Conservation (phyloP, 768 basidiomycete species). For the Pisolithus tinctorius region DNA sequence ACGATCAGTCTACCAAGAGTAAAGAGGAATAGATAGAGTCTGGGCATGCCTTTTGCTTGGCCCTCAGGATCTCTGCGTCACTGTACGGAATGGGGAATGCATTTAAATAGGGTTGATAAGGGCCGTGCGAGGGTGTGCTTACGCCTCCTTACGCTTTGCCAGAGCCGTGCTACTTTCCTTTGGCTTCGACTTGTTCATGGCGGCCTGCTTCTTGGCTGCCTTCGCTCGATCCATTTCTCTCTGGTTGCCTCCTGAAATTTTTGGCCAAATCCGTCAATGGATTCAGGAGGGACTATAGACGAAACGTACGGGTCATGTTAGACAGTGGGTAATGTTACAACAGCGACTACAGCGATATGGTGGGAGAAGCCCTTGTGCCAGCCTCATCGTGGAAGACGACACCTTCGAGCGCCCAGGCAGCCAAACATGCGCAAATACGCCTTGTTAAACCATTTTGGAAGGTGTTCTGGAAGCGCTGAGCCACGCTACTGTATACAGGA, state of each 20-base stretch:
- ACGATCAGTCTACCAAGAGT: background rate
- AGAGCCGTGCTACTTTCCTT: constrained; percentile 63
- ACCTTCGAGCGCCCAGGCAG: too few relatives aligned
- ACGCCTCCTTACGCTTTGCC: constrained; percentile 72
- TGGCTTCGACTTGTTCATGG: constrained; percentile 45
- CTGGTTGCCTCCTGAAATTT: constrained; percentile 66
- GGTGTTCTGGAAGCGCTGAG: too few relatives aligned
- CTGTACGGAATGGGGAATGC: constrained; percentile 32
- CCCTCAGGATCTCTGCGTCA: constrained; percentile 67
- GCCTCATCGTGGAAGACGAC: too few relatives aligned
- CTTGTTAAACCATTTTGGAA: too few relatives aligned
- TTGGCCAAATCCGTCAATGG: constrained; percentile 6
- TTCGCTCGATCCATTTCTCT: constrained; percentile 68
- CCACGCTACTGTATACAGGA: too few relatives aligned
- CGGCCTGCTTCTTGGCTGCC: constrained; percentile 64
- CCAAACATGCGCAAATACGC: too few relatives aligned
- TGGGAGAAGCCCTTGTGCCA: too few relatives aligned
- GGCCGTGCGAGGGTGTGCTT: constrained; percentile 29
- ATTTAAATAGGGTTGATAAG: constrained; percentile 18
- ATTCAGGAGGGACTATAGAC: background rate
- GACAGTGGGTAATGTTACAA: constrained; percentile 2
- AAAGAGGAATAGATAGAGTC: constrained; percentile 3
- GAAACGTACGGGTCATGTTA: constrained; percentile 50
- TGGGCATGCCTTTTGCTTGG: constrained; percentile 67
- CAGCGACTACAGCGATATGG: background rate